phyloP scores from a whole-genome alignment of 805 yeast species.

The Candida nemodendra region DNA sequence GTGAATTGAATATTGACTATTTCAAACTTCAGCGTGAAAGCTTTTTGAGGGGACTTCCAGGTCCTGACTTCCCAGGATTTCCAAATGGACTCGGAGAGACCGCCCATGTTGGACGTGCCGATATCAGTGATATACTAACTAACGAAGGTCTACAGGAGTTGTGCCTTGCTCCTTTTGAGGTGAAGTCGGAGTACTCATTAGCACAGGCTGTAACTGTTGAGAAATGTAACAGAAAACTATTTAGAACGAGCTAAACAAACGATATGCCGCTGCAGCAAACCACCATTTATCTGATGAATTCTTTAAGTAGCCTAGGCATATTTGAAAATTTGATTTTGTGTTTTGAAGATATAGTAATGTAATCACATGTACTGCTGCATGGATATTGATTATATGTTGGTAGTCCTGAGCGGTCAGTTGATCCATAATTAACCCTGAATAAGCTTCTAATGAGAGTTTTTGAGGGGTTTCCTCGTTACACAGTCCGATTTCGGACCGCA shows the following conservation, averaged over 20 bases:
- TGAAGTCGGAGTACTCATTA: neutral
- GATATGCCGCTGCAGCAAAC: neutral
- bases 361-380: neutral
- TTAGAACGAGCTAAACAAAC: neutral
- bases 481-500: neutral
- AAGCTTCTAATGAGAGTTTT: neutral
- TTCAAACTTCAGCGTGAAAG: constrained; percentile 24
- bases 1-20: constrained; percentile 14
- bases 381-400: neutral
- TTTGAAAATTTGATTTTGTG: neutral
- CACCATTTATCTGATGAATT: neutral
- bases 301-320: neutral
- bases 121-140: neutral
- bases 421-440: neutral
- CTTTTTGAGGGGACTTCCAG: constrained; percentile 22
- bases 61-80: constrained; percentile 25
- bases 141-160: neutral
- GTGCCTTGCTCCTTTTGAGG: neutral
- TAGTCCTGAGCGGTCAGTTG: neutral
- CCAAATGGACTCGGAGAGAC: neutral
- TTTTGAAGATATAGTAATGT: neutral
- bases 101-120: neutral
- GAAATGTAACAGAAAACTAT: neutral
- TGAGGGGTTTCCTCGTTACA: no score
- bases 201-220: neutral